A percentile compares a stretch with the other conserved stretches of the same genome.
These are phyloP conservation scores for Oryza australiensis DNA, from an alignment of 176 grass and related monocot genomes.

Conservation along the genomic window DNA sequence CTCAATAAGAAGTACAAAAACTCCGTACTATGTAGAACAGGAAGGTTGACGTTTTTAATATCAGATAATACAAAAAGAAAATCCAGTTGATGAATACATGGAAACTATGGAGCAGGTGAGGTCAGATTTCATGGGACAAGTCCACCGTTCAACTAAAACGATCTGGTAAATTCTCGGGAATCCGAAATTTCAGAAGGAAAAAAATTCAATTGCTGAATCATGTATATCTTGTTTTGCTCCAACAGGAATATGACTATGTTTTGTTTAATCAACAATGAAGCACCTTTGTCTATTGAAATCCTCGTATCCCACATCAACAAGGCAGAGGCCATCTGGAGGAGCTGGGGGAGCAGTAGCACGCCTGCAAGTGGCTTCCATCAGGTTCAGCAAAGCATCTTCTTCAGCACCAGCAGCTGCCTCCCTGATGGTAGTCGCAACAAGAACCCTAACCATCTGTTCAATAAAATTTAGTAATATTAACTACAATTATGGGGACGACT, in stretches of 20 bases:
- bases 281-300: constrained; percentile 65
- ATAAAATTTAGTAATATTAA: background rate
- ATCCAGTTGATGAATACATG: background rate
- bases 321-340: constrained; percentile 85
- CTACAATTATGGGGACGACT: background rate
- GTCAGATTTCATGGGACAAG: background rate
- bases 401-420: constrained; percentile 77
- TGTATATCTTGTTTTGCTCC: background rate
- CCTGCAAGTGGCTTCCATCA: constrained; percentile 85
- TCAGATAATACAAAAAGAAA: background rate
- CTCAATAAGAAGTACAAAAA: no score
- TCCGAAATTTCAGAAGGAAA: background rate
- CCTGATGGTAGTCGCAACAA: constrained; percentile 82
- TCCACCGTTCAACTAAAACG: background rate
- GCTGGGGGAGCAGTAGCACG: constrained; percentile 89
- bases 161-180: background rate
- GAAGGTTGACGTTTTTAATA: no score
- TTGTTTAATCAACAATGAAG: constrained; percentile 60
- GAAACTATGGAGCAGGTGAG: background rate
- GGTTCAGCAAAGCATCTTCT: constrained; percentile 62
- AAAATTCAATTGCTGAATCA: background rate
- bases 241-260: background rate
- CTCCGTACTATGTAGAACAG: no score
- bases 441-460: constrained; percentile 85
- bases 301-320: constrained; percentile 76